Evolutionary conservation across 768 basidiomycete species (phyloP).

Genomic region (Phylloporus arenicola): DNA sequence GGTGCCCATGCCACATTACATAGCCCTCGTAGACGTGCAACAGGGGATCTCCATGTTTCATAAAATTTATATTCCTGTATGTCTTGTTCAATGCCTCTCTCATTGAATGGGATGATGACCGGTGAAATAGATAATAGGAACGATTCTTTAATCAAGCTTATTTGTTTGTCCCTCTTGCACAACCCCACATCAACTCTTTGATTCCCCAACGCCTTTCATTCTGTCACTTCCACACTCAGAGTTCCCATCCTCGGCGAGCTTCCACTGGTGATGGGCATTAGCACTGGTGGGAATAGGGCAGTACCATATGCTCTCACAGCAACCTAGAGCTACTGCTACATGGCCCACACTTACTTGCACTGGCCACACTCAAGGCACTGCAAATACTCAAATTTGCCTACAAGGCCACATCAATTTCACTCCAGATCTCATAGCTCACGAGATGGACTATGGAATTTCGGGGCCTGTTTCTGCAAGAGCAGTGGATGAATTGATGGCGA

Average conservation of each 20-base stretch:
- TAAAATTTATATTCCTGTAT: slow-evolving; percentile 81
- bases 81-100: slow-evolving; percentile 19
- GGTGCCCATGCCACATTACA: slow-evolving; percentile 94
- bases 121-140: slow-evolving; percentile 65
- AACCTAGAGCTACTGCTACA: no score
- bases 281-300: slow-evolving; percentile 66
- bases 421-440: no score
- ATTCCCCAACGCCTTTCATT: slow-evolving; percentile 58
- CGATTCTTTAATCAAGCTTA: slow-evolving; percentile 86
- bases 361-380: no score
- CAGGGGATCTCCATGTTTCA: slow-evolving; percentile 92
- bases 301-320: slow-evolving; percentile 42
- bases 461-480: no score
- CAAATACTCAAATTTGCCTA: no score
- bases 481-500: no score
- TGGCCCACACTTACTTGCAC: no score
- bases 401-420: no score
- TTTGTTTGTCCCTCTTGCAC: slow-evolving; percentile 74
- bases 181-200: slow-evolving; percentile 61
- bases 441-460: no score
- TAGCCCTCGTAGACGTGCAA: slow-evolving; percentile 84
- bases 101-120: not conserved
- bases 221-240: slow-evolving; percentile 50
- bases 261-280: slow-evolving; percentile 73
- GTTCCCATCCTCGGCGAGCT: slow-evolving; percentile 73